Evolutionary conservation across 169 alveolate genomes (phyloP).

Genomic region (Eimeria tenella): DNA sequence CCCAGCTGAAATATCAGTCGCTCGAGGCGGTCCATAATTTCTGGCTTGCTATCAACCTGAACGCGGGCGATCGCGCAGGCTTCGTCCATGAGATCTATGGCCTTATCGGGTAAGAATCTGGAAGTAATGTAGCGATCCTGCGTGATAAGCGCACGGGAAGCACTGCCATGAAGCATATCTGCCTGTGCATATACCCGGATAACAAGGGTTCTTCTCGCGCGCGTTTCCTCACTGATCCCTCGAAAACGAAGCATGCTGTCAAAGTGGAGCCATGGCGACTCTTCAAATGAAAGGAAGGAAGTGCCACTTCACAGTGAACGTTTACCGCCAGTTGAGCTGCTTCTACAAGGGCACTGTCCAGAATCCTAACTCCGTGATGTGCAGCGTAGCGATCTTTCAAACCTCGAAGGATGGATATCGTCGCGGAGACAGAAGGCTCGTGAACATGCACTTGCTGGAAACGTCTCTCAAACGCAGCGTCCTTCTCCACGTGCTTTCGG

Average conservation of each 20-base stretch:
- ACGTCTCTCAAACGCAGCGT: slow-evolving; percentile 94
- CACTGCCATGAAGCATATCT: not conserved
- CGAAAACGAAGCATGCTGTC: not conserved
- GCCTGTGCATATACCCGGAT: not conserved
- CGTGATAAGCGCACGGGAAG: not conserved
- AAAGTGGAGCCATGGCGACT: no score
- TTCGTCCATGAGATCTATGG: slow-evolving; percentile 91
- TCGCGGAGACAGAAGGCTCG: slow-evolving; percentile 93
- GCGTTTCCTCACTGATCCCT: no score
- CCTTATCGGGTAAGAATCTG: slow-evolving; percentile 91
- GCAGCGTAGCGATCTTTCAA: slow-evolving; percentile 92
- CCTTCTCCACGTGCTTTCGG: slow-evolving; percentile 92
- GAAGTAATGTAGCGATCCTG: slow-evolving; percentile 77
- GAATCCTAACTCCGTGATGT: slow-evolving; percentile 93
- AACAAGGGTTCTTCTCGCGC: not conserved
- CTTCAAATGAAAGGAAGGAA: not conserved
- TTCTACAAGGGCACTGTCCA: slow-evolving; percentile 91
- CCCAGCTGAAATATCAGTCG: slow-evolving; percentile 88
- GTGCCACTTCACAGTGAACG: not conserved
- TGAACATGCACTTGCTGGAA: slow-evolving; percentile 89
- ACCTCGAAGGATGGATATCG: slow-evolving; percentile 92
- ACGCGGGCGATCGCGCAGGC: slow-evolving; percentile 92
- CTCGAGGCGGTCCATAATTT: slow-evolving; percentile 89
- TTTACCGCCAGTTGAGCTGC: slow-evolving; percentile 91
- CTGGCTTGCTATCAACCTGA: slow-evolving; percentile 89